Evolutionary conservation across 768 basidiomycete species (phyloP), one percentile per base, ranked within the genome.

Genomic region (Boletus patriciae): DNA sequence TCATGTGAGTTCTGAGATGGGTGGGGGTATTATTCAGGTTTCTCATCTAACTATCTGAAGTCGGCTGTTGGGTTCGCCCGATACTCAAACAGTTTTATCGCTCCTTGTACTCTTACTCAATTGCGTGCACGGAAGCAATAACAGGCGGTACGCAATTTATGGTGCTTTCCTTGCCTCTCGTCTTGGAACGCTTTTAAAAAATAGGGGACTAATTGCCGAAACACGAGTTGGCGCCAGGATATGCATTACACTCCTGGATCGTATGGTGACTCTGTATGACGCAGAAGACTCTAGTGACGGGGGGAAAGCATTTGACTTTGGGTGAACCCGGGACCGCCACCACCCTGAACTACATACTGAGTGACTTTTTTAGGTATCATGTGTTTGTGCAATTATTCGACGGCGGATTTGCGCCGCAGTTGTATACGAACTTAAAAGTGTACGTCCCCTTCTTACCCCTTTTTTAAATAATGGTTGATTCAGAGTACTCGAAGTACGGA

Each of bases 101-200:
- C 80, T 83, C 7, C 73, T 92, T 40, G 82, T 91, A 25, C 79
- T 96, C 52, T 77, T 94, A 38, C 68, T 85, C 36, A 94, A 93
- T 66, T 87, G 87, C 59, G 73, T 88, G 6, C 80, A 87, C 62
- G 81, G 76, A 36, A 86, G 78, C 62, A 70, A 73, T 23, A 70
- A 73, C 21, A 75, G 87, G 66, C 76, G 78, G 91, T 91, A 67
- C 62, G 83, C 75, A 41, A 19, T 36, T 34, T 55, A 23, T 40
- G 45, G 52, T 45, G 34, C 54, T 48, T 46, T 33, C 48, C 41
- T 61, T 62, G 36, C 52, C 29, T 19, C 37, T 44, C 31, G n/a
- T 41, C 53, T 61, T 43, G 60, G 21, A 21, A 23, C 46, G 16
- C 19, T 25, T 23, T 37, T 27, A 29, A 25, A n/a, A 44, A 9